Evolutionary conservation across 345 rosid genomes (phyloP), one percentile per base, ranked within the genome.

Genomic region (Eucalyptus erythrocorys): DNA sequence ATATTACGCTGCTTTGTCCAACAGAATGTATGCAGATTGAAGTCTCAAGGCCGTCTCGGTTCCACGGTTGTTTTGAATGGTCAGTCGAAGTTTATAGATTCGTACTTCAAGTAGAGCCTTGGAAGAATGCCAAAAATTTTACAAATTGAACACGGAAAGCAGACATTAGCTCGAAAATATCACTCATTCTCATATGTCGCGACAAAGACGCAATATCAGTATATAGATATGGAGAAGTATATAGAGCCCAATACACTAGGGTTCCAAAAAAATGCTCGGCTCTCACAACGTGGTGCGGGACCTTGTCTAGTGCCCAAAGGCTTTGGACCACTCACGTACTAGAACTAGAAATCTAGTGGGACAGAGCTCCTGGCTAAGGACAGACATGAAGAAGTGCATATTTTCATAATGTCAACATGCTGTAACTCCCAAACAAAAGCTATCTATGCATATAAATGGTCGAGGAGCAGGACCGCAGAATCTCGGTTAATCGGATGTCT

Each of bases 221-320:
- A 37, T 6, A 40, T 40, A 37, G 82, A 37, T 19, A 4, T 37
- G 13, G 80, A 68, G 42, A 16, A 34, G 80, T 17, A 17, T 16
- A 68, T 17, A 68, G 4, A 68, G 43, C 24, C 6, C 3, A 5
- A 12, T 42, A 19, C 0, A 0, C 7, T 1, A n/a, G n/a, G 4
- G 8, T 10, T 37, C 4, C 13, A 5, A 10, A 21, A 3, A 43
- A 6, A 8, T 24, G 3, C 8, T 21, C 3, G 8, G 10, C 2
- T 32, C 37, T 66, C 1, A 8, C 14, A 59, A 55, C 5, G 7
- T 27, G 66, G 3, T 5, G 34, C 2, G 1, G 7, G 68, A 17
- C 45, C 37, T 76, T 21, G 14, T 76, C 14, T 0, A n/a, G 5
- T 37, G 82, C 14, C 47, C 82, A 40, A 40, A 76, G 15, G 16